A percentile compares a stretch with the other conserved stretches of the same genome.
Evolutionary conservation across 1,139 yeast genomes (phyloP).

Genomic region (Yamadazyma mexicana): DNA sequence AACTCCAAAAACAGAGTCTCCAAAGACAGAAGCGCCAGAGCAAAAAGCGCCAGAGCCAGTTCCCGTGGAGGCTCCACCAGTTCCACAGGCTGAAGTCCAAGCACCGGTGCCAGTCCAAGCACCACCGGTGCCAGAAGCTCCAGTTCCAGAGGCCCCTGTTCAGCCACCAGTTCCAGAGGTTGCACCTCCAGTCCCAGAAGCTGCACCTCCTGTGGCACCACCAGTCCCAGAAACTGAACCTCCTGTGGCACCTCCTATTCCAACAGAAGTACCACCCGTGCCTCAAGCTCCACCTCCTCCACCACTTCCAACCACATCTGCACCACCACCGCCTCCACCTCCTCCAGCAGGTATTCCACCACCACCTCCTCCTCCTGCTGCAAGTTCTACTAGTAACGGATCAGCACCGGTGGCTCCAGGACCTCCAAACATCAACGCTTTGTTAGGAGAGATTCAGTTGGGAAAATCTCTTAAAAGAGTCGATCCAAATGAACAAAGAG

Average conservation of each 20-base stretch:
- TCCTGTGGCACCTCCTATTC: slow-evolving; percentile 19
- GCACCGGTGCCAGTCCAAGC: slow-evolving; percentile 15
- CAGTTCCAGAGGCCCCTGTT: slow-evolving; percentile 15
- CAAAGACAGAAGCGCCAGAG: slow-evolving; percentile 7
- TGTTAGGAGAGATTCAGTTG: slow-evolving; percentile 57
- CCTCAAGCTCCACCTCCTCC: slow-evolving; percentile 17
- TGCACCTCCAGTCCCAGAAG: slow-evolving; percentile 6
- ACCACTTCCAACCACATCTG: slow-evolving; percentile 12
- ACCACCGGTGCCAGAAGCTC: slow-evolving; percentile 11
- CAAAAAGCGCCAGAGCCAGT: slow-evolving; percentile 6
- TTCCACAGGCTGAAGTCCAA: slow-evolving; percentile 16
- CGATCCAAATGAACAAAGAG: slow-evolving; percentile 43
- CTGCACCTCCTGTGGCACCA: slow-evolving; percentile 21
- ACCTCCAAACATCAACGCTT: slow-evolving; percentile 42
- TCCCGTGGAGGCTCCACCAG: slow-evolving; percentile 13
- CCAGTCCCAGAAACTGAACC: slow-evolving; percentile 10
- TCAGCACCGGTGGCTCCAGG: slow-evolving; percentile 26
- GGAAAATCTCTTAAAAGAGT: slow-evolving; percentile 54
- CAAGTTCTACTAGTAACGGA: slow-evolving; percentile 18
- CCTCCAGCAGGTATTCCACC: slow-evolving; percentile 30
- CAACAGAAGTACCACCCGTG: slow-evolving; percentile 9
- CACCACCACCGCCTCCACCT: slow-evolving; percentile 24
- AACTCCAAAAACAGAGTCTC: slow-evolving; percentile 15
- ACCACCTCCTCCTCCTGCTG: slow-evolving; percentile 20
- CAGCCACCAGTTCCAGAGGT: slow-evolving; percentile 1